phyloP scores from a whole-genome alignment of 148 eudicot genomes.

The Tetragonia tetragonoides region DNA sequence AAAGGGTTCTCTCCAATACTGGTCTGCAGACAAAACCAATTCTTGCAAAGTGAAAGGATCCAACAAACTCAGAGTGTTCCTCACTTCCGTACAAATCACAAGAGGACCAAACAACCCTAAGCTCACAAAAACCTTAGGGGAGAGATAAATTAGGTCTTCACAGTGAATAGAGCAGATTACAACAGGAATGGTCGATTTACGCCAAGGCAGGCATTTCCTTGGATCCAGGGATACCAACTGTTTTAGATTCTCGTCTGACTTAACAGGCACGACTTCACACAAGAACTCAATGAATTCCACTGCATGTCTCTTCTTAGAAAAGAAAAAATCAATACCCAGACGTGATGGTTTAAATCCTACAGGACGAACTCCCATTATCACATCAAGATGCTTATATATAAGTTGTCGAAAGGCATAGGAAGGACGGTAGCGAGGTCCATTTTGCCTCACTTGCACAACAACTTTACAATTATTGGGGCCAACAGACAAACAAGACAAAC shows the following conservation, averaged over 20 bases:
- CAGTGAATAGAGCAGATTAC: conserved; percentile 18
- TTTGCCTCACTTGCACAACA: conserved; percentile 27
- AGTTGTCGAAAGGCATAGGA: conserved; percentile 13
- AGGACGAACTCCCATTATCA: neutral
- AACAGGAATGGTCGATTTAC: conserved; percentile 7
- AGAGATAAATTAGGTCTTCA: conserved; percentile 21
- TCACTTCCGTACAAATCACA: conserved; percentile 17
- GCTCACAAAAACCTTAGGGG: neutral
- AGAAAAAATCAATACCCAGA: conserved; percentile 22
- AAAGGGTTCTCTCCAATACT: conserved; percentile 29
- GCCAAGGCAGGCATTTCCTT: conserved; percentile 6
- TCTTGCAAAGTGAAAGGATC: conserved; percentile 18
- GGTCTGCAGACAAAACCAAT: neutral
- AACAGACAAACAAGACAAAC: conserved; percentile 25
- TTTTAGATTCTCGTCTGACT: neutral
- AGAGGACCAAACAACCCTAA: conserved; percentile 18
- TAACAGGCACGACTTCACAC: conserved; percentile 5
- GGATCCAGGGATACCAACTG: conserved; percentile 17
- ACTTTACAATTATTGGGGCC: conserved; percentile 19
- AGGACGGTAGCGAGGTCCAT: conserved; percentile 16
- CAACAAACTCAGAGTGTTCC: conserved; percentile 9
- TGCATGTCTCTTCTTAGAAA: conserved; percentile 18
- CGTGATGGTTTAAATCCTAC: conserved; percentile 10
- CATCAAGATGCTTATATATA: conserved; percentile 3
- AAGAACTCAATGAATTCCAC: conserved; percentile 17